Evolutionary conservation across 176 grass and related monocot genomes (phyloP).

Genomic region (Themeda triandra): DNA sequence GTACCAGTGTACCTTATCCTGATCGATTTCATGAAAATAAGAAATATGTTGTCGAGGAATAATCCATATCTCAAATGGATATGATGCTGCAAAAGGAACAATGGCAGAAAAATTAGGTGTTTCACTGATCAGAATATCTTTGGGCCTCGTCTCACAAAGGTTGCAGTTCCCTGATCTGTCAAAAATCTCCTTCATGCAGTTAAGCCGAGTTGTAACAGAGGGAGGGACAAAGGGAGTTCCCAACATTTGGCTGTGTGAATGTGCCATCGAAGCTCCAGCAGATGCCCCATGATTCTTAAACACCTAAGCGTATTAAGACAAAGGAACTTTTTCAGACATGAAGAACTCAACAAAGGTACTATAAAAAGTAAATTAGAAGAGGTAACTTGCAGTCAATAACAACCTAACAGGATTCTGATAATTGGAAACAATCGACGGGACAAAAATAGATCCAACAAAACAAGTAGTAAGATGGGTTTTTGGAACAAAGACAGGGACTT

Average conservation of each 20-base stretch:
- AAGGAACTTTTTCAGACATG: neutral
- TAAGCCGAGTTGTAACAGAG: slow-evolving; percentile 58
- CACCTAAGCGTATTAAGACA: slow-evolving; percentile 42
- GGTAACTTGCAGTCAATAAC: neutral
- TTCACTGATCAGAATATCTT: slow-evolving; percentile 61
- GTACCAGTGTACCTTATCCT: slow-evolving; percentile 76
- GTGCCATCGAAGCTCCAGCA: slow-evolving; percentile 92
- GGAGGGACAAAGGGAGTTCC: slow-evolving; percentile 87
- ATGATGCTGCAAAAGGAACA: slow-evolving; percentile 85
- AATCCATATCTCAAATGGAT: slow-evolving; percentile 96
- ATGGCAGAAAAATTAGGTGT: slow-evolving; percentile 66
- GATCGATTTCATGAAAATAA: slow-evolving; percentile 85
- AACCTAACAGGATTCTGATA: neutral
- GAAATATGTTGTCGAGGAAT: slow-evolving; percentile 63
- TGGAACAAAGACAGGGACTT: neutral
- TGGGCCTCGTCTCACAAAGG: slow-evolving; percentile 55
- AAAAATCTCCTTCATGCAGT: slow-evolving; percentile 67
- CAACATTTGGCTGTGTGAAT: slow-evolving; percentile 96
- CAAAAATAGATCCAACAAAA: neutral
- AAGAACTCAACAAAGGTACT: neutral
- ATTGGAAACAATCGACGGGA: neutral
- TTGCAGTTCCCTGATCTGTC: slow-evolving; percentile 64
- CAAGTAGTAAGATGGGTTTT: neutral
- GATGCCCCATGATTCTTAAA: slow-evolving; percentile 95
- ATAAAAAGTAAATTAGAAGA: neutral